phyloP scores from a whole-genome alignment of 208 protist genomes.

The Leishmania amazonensis region DNA sequence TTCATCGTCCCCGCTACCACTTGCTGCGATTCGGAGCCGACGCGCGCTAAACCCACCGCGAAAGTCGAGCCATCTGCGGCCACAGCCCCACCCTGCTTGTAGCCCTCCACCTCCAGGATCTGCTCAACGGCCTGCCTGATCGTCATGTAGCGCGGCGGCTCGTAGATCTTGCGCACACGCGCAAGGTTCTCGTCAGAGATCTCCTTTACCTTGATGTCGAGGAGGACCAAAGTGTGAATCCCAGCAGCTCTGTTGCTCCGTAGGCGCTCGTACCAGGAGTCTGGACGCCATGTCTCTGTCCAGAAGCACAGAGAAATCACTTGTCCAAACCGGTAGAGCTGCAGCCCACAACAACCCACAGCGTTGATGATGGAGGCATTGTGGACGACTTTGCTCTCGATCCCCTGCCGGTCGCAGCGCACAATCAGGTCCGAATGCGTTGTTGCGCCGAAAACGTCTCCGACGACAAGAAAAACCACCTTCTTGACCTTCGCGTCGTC shows the following conservation, averaged over 20 bases:
- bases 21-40: slow-evolving; percentile 93
- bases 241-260: slow-evolving; percentile 87
- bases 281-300: slow-evolving; percentile 97
- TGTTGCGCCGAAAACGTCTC: slow-evolving; percentile 99
- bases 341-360: slow-evolving; percentile 97
- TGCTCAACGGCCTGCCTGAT: slow-evolving; percentile 96
- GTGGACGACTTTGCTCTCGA: slow-evolving; percentile 95
- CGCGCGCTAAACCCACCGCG: slow-evolving; percentile 95
- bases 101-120: slow-evolving; percentile 94
- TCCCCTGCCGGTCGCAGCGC: slow-evolving; percentile 89
- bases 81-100: slow-evolving; percentile 68
- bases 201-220: slow-evolving; percentile 99
- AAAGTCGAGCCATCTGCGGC: slow-evolving; percentile 82
- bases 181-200: slow-evolving; percentile 96
- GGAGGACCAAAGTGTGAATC: slow-evolving; percentile 98
- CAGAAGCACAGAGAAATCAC: slow-evolving; percentile 97
- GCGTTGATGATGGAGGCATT: slow-evolving; percentile 99
- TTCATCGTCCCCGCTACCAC: slow-evolving; percentile 94
- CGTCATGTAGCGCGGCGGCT: slow-evolving; percentile 99
- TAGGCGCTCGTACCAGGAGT: slow-evolving; percentile 98
- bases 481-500: slow-evolving; percentile 84
- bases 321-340: slow-evolving; percentile 99
- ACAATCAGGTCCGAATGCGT: slow-evolving; percentile 99
- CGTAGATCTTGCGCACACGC: slow-evolving; percentile 94
- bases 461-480: slow-evolving; percentile 98